These are phyloP conservation scores for Glebionis coronaria DNA, from an alignment of 129 eudicot species.

Conservation along the genomic window DNA sequence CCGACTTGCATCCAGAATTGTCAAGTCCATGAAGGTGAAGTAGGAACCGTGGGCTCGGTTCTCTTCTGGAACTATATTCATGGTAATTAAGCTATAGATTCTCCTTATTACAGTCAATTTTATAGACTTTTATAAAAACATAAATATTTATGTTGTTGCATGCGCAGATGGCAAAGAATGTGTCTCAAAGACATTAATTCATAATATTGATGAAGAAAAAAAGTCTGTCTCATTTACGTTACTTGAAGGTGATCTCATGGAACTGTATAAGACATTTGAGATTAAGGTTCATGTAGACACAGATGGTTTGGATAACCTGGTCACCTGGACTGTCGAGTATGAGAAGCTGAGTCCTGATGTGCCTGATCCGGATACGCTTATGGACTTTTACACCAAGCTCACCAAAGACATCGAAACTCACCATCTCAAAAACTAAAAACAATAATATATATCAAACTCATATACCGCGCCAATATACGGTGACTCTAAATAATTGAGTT, in stretches of 20 bases:
- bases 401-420: constrained; percentile 28
- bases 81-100: constrained; percentile 25
- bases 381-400: constrained; percentile 22
- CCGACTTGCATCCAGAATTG: constrained; percentile 35
- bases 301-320: constrained; percentile 19
- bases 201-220: constrained; percentile 24
- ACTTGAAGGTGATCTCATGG: constrained; percentile 28
- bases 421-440: constrained; percentile 17
- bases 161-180: constrained; percentile 29
- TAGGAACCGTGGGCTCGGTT: constrained; percentile 35
- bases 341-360: constrained; percentile 25
- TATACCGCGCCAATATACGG: not conserved
- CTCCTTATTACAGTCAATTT: too few species aligned
- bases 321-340: constrained; percentile 33
- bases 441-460: constrained; percentile 4
- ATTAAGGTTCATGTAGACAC: constrained; percentile 23
- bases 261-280: constrained; percentile 22
- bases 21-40: constrained; percentile 39
- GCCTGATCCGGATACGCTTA: constrained; percentile 29
- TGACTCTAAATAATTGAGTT: constrained; percentile 15
- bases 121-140: too few species aligned
- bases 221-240: constrained; percentile 20
- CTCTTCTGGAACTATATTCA: constrained; percentile 37
- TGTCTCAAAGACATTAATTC: constrained; percentile 12
- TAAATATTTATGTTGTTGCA: too few species aligned